Percentiles rank a stretch among this genome's conserved stretches.
These are phyloP conservation scores for Populus alba DNA, from an alignment of 345 rosid species.

Conservation along the genomic window DNA sequence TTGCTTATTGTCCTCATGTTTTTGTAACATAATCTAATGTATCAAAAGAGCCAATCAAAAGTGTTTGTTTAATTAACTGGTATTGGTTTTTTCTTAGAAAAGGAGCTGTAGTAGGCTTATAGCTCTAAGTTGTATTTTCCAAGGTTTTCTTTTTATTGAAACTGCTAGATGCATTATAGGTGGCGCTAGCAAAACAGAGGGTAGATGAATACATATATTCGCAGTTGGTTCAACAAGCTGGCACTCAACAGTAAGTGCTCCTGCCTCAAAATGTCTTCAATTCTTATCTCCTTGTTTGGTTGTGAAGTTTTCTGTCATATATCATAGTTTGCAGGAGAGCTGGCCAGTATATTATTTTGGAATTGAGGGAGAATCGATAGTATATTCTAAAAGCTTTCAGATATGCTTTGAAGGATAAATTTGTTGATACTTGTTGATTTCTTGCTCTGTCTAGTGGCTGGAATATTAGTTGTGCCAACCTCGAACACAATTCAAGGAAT, in stretches of 20 bases:
- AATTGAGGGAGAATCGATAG: no score
- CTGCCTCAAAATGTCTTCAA: not conserved
- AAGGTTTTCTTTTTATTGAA: not conserved
- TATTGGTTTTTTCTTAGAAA: no score
- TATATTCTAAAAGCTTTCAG: no score
- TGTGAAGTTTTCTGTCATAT: not conserved
- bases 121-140: no score
- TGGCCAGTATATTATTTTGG: no score
- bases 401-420: no score
- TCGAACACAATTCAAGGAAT: not conserved
- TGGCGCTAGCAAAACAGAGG: slow-evolving; percentile 65
- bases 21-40: no score
- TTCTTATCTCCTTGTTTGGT: not conserved
- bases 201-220: slow-evolving; percentile 66
- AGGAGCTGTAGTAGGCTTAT: no score
- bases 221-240: slow-evolving; percentile 48
- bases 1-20: no score
- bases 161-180: slow-evolving; percentile 27
- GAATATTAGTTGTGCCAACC: not conserved
- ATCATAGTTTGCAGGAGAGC: no score
- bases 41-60: no score
- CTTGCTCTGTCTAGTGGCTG: not conserved
- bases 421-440: not conserved
- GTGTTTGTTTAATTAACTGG: not conserved
- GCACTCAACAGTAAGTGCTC: slow-evolving; percentile 24